These are phyloP conservation scores for Saksenaea vasiformis DNA, from an alignment of 371 early-diverging fungal species.

Conservation along the genomic window DNA sequence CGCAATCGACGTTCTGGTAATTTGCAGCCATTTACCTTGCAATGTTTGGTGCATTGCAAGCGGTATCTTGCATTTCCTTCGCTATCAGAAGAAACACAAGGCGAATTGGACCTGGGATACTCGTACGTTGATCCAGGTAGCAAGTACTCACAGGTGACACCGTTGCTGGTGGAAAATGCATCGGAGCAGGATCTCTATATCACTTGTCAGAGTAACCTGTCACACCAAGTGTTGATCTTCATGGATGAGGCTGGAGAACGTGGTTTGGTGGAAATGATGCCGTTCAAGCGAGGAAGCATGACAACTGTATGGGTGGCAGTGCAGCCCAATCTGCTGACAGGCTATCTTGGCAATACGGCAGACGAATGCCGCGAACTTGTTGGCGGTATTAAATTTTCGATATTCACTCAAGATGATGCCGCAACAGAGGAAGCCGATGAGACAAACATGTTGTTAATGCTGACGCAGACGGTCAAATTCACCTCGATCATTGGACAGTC, in stretches of 20 bases:
- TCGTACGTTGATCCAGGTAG: conserved; percentile 81
- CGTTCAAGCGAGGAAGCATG: conserved; percentile 55
- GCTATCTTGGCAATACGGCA: conserved; percentile 41
- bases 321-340: conserved; percentile 70
- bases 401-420: conserved; percentile 53
- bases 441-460: conserved; percentile 36
- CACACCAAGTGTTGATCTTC: conserved; percentile 83
- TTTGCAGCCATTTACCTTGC: conserved; percentile 54
- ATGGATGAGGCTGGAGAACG: conserved; percentile 68
- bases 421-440: conserved; percentile 14
- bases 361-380: conserved; percentile 75
- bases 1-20: conserved; percentile 33
- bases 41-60: conserved; percentile 57
- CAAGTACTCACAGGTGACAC: conserved; percentile 77
- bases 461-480: conserved; percentile 80
- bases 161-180: conserved; percentile 72
- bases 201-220: conserved; percentile 76
- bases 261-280: conserved; percentile 59
- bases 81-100: conserved; percentile 51
- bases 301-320: conserved; percentile 79
- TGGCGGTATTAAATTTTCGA: conserved; percentile 81
- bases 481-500: conserved; percentile 83
- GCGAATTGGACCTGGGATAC: conserved; percentile 77
- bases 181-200: conserved; percentile 68
- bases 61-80: conserved; percentile 71